Evolutionary conservation across 129 eudicot species (phyloP).

Genomic region (Artemisia tridentata): DNA sequence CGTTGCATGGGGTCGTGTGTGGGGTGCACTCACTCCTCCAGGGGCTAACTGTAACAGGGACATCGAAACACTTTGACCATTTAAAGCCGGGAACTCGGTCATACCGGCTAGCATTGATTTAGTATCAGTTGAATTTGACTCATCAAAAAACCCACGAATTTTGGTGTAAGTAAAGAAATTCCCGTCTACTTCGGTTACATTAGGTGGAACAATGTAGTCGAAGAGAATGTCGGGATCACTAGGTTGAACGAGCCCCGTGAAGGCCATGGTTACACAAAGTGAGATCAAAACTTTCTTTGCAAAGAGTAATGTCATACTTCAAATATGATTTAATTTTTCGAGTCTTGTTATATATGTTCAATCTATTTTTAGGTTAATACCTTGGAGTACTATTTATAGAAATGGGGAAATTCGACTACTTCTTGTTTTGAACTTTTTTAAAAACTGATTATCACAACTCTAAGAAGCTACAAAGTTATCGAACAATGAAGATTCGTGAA

Average conservation of each 20-base stretch:
- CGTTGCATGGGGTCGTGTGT: conserved; percentile 44
- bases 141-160: conserved; percentile 19
- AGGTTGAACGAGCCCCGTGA: conserved; percentile 21
- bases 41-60: conserved; percentile 39
- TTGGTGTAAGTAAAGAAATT: conserved; percentile 43
- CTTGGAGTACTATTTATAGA: not conserved
- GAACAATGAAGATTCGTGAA: conserved; percentile 2
- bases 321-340: not conserved
- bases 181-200: conserved; percentile 24
- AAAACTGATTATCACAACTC: not conserved
- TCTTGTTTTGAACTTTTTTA: not conserved
- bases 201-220: conserved; percentile 44
- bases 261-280: not conserved
- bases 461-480: conserved; percentile 17
- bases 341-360: not conserved
- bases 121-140: not conserved
- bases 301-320: conserved; percentile 8
- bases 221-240: conserved; percentile 46
- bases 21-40: conserved; percentile 36
- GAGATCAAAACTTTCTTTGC: conserved; percentile 16
- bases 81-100: conserved; percentile 45
- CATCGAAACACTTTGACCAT: conserved; percentile 48
- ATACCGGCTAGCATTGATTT: conserved; percentile 34
- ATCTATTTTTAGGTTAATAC: not conserved
- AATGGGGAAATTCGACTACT: not conserved